Percentiles rank a stretch among this genome's conserved stretches.
These are phyloP conservation scores for Scheffersomyces amazonensis DNA, from an alignment of 805 yeast genomes.

Conservation along the genomic window DNA sequence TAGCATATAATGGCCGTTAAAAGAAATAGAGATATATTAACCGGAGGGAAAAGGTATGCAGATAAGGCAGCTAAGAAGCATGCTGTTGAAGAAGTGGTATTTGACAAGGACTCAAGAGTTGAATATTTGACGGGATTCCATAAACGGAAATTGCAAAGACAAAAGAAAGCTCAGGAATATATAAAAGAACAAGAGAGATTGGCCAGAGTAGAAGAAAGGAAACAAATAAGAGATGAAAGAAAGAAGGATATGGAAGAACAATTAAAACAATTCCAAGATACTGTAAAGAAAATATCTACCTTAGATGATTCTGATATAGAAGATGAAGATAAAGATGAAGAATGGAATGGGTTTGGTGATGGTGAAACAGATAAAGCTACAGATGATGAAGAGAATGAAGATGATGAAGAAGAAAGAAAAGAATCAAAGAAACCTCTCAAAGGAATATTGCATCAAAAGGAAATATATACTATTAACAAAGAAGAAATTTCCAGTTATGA, in stretches of 20 bases:
- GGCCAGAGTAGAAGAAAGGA: slow-evolving; percentile 73
- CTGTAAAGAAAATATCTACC: slow-evolving; percentile 25
- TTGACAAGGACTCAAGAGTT: slow-evolving; percentile 73
- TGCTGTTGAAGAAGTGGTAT: slow-evolving; percentile 80
- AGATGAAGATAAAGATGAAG: slow-evolving; percentile 21
- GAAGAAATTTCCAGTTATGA: slow-evolving; percentile 12
- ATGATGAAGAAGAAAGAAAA: slow-evolving; percentile 9
- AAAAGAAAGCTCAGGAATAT: slow-evolving; percentile 77
- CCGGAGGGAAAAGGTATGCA: slow-evolving; percentile 81
- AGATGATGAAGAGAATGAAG: slow-evolving; percentile 11
- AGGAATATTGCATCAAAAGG: slow-evolving; percentile 47
- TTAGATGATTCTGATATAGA: slow-evolving; percentile 17
- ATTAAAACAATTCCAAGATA: slow-evolving; percentile 54
- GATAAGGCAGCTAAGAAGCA: slow-evolving; percentile 62
- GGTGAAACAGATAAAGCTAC: slow-evolving; percentile 12
- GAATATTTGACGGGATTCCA: slow-evolving; percentile 95
- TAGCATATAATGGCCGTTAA: slow-evolving; percentile 27
- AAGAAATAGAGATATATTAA: slow-evolving; percentile 78
- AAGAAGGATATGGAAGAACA: slow-evolving; percentile 64
- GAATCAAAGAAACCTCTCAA: slow-evolving; percentile 11
- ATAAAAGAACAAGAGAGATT: slow-evolving; percentile 75
- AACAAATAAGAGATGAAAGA: slow-evolving; percentile 66
- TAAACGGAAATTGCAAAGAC: slow-evolving; percentile 84
- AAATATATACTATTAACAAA: slow-evolving; percentile 30
- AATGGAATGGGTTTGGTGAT: slow-evolving; percentile 43